These are phyloP conservation scores for Paspalum vaginatum DNA, from an alignment of 176 grass and related monocot genomes.

Conservation along the genomic window DNA sequence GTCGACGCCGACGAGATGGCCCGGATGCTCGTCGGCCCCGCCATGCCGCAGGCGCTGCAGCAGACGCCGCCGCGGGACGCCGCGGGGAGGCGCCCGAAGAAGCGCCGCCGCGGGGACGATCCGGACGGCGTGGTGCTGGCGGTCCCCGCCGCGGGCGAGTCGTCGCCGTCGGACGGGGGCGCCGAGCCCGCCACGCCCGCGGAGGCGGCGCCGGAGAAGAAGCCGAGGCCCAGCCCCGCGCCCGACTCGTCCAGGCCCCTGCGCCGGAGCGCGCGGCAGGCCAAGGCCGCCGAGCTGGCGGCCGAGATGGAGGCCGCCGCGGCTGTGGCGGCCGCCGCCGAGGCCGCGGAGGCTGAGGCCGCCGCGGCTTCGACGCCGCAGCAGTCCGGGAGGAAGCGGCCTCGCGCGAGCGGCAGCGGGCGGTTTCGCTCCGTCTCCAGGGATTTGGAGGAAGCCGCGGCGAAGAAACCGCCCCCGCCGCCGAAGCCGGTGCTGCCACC, in stretches of 20 bases:
- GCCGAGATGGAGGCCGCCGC: slow-evolving; percentile 46
- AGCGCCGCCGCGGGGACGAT: slow-evolving; percentile 43
- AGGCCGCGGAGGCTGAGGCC: slow-evolving; percentile 31
- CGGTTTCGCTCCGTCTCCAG: slow-evolving; percentile 42
- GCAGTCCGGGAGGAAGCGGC: slow-evolving; percentile 43
- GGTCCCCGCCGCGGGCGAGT: slow-evolving; percentile 8
- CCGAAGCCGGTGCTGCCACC: slow-evolving; percentile 44
- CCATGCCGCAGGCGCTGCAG: slow-evolving; percentile 34
- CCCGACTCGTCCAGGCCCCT: slow-evolving; percentile 42
- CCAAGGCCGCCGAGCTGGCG: slow-evolving; percentile 43
- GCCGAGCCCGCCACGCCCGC: slow-evolving; percentile 21
- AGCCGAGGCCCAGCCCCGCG: slow-evolving; percentile 24
- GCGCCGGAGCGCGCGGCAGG: slow-evolving; percentile 78
- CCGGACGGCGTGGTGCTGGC: slow-evolving; percentile 18
- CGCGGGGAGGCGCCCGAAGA: slow-evolving; percentile 52
- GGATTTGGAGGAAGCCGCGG: slow-evolving; percentile 43
- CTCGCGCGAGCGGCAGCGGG: neutral
- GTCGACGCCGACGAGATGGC: slow-evolving; percentile 73
- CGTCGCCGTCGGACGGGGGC: neutral
- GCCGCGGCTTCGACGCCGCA: neutral
- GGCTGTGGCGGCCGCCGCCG: slow-evolving; percentile 33
- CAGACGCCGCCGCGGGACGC: neutral
- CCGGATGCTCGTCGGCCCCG: slow-evolving; percentile 62
- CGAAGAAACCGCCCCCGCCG: neutral
- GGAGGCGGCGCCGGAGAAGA: slow-evolving; percentile 33